Percentiles rank a stretch among this genome's conserved stretches.
phyloP scores from a whole-genome alignment of 768 basidiomycete genomes.

The Rubroboletus satanas region DNA sequence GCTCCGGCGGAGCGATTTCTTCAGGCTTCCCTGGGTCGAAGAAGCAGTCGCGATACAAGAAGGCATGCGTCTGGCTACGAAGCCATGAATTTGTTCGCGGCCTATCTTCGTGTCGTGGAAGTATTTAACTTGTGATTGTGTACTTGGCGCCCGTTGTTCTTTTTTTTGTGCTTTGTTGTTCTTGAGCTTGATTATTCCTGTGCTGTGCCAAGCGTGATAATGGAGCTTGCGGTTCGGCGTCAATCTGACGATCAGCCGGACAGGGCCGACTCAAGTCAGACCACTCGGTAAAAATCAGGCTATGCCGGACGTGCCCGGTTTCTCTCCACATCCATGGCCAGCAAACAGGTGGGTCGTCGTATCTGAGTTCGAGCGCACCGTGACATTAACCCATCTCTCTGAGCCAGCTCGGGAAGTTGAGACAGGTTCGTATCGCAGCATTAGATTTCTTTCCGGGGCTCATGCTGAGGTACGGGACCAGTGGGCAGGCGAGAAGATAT shows the following conservation, averaged over 20 bases:
- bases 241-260: conserved; percentile 7
- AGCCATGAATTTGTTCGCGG: conserved; percentile 29
- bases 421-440: conserved; percentile 50
- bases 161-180: not conserved
- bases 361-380: not conserved
- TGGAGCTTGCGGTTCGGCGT: not conserved
- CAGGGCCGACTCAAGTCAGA: conserved; percentile 14
- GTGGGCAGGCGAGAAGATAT: conserved; percentile 91
- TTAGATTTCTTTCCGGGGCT: not conserved
- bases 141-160: not conserved
- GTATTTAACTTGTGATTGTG: conserved; percentile 4
- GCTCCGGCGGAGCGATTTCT: conserved; percentile 83
- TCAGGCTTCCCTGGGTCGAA: conserved; percentile 89
- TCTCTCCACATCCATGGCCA: conserved; percentile 46
- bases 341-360: conserved; percentile 51
- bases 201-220: not conserved
- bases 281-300: conserved; percentile 18
- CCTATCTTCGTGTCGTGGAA: not conserved
- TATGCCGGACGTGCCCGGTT: not conserved
- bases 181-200: not conserved
- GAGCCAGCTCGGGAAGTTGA: conserved; percentile 67
- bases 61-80: conserved; percentile 63
- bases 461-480: conserved; percentile 33
- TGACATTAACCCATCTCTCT: not conserved
- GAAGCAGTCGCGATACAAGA: conserved; percentile 85